These are phyloP conservation scores for Rhizopogon sp. DNA, from an alignment of 768 basidiomycete species.

Conservation along the genomic window DNA sequence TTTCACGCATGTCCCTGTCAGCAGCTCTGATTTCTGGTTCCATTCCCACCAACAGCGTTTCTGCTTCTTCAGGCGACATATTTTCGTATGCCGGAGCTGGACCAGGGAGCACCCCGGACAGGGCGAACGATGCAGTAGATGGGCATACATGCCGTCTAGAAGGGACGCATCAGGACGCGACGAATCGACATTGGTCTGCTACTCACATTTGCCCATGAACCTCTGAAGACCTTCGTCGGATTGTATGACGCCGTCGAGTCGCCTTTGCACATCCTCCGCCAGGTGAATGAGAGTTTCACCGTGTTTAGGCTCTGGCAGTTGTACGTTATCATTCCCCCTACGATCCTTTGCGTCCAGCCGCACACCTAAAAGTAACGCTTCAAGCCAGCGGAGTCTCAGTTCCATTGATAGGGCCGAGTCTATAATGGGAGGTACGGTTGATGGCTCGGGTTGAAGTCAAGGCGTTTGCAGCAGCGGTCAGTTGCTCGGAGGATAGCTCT, in stretches of 20 bases:
- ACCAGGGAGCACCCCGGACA: constrained; percentile 53
- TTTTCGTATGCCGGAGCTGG: constrained; percentile 50
- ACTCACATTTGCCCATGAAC: constrained; percentile 73
- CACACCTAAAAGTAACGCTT: constrained; percentile 68
- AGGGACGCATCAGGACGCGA: background rate
- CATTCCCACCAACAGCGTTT: no score
- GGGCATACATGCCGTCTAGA: constrained; percentile 17
- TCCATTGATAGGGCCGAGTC: constrained; percentile 68
- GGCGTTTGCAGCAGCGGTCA: background rate
- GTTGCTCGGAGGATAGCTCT: constrained; percentile 9
- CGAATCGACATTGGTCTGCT: background rate
- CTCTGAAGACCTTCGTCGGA: constrained; percentile 43
- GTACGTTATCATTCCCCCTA: no score
- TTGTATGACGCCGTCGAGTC: constrained; percentile 53
- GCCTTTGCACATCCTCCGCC: constrained; percentile 55
- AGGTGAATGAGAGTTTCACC: constrained; percentile 55
- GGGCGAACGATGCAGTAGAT: constrained; percentile 34
- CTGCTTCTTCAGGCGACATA: constrained; percentile 10
- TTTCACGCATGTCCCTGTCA: no score
- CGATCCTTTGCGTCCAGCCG: no score
- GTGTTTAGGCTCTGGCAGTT: no score
- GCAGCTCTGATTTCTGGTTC: no score
- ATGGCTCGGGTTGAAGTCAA: constrained; percentile 3
- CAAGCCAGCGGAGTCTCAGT: constrained; percentile 51
- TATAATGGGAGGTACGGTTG: constrained; percentile 29